phyloP scores from a whole-genome alignment of 371 early-diverging fungal species.

The Zychaea mexicana region DNA sequence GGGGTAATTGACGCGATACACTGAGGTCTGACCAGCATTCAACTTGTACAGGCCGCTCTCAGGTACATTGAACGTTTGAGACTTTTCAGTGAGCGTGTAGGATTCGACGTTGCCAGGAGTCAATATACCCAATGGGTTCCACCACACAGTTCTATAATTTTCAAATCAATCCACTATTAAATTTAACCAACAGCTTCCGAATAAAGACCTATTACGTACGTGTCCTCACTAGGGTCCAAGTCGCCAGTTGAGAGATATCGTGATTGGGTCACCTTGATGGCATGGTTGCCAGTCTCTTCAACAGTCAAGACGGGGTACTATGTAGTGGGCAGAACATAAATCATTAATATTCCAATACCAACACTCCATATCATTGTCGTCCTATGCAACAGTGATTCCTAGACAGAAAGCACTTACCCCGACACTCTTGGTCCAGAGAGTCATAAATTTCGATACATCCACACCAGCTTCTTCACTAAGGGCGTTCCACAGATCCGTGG shows the following conservation, averaged over 20 bases:
- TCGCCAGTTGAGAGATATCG: conserved; percentile 83
- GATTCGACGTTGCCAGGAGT: conserved; percentile 31
- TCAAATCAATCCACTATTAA: too few species aligned
- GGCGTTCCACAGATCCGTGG: conserved; percentile 84
- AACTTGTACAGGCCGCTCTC: conserved; percentile 53
- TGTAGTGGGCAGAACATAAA: neutral
- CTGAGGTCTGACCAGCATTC: conserved; percentile 57
- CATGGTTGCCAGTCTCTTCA: conserved; percentile 38
- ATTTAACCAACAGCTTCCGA: too few species aligned
- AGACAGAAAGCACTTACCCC: conserved; percentile 56
- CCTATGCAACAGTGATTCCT: too few species aligned
- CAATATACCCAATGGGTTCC: conserved; percentile 64
- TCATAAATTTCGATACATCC: conserved; percentile 78
- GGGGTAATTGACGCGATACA: conserved; percentile 78
- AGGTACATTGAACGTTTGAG: conserved; percentile 44
- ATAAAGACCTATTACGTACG: too few species aligned
- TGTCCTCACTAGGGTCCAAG: conserved; percentile 63
- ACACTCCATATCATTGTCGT: too few species aligned
- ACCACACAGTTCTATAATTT: conserved; percentile 49
- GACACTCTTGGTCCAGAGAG: conserved; percentile 79
- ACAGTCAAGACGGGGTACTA: conserved; percentile 76
- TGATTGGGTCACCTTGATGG: conserved; percentile 68
- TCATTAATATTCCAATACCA: too few species aligned
- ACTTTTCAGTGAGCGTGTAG: conserved; percentile 47
- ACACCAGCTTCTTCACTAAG: conserved; percentile 70